Evolutionary conservation across 2,329 filamentous ascomycete genomes (phyloP).

Genomic region (Microsporum ferrugineum): DNA sequence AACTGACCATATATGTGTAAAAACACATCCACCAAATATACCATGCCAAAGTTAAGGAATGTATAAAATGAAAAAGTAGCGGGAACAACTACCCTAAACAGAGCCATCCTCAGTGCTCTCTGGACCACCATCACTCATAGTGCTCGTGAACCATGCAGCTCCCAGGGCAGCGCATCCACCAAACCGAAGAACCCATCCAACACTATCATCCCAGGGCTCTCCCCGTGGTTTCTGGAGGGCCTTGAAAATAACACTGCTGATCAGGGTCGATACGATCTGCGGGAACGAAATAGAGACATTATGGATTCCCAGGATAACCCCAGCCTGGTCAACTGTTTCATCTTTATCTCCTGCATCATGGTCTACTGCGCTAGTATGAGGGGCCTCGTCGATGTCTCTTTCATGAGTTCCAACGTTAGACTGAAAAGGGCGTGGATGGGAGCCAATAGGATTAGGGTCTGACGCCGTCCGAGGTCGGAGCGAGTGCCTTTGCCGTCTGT

Average conservation of each 20-base stretch:
- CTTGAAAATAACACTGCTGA: slow-evolving; percentile 74
- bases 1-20: too few species aligned
- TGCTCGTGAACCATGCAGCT: slow-evolving; percentile 60
- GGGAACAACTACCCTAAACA: not conserved
- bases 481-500: slow-evolving; percentile 38
- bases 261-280: slow-evolving; percentile 79
- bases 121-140: slow-evolving; percentile 50
- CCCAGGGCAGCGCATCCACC: slow-evolving; percentile 68
- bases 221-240: slow-evolving; percentile 79
- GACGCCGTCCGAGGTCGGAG: slow-evolving; percentile 10
- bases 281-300: slow-evolving; percentile 89
- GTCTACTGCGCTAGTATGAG: slow-evolving; percentile 21
- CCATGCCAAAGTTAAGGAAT: not conserved
- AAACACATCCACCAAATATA: not conserved
- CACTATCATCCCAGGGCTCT: slow-evolving; percentile 70
- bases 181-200: slow-evolving; percentile 74
- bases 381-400: slow-evolving; percentile 18
- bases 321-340: slow-evolving; percentile 62
- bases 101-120: not conserved
- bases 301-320: slow-evolving; percentile 86
- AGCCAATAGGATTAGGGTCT: not conserved
- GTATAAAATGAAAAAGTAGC: not conserved
- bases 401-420: slow-evolving; percentile 6
- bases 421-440: not conserved
- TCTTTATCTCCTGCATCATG: slow-evolving; percentile 31